Conservation (phyloP, 1,284 basidiomycete species). For the Trametes pubescens region DNA sequence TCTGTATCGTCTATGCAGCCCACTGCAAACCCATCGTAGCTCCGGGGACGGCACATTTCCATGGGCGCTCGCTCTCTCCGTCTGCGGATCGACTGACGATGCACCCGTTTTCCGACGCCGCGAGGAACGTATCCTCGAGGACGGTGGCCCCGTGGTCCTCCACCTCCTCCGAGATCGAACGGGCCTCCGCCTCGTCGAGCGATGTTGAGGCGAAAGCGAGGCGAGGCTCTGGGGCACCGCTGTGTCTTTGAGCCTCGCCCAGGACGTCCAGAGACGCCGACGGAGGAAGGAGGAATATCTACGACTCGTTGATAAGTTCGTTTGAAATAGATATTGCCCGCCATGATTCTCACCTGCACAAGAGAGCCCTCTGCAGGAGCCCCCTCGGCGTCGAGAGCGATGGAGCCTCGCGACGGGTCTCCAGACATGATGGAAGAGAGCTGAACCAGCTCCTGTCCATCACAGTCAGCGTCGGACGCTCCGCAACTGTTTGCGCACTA, state of each 20-base stretch:
- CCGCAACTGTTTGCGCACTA: background rate
- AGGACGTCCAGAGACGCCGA: conserved; percentile 14
- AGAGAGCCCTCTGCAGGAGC: conserved; percentile 63
- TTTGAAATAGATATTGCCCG: conserved; percentile 11
- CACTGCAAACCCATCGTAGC: conserved; percentile 23
- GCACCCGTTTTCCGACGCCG: conserved; percentile 68
- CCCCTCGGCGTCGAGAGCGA: conserved; percentile 72
- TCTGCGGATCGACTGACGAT: conserved; percentile 40
- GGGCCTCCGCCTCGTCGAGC: conserved; percentile 25
- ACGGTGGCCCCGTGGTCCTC: conserved; percentile 32
- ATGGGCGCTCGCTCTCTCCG: conserved; percentile 36
- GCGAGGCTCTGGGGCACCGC: background rate
- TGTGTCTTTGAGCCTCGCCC: conserved; percentile 8
- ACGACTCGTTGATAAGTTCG: conserved; percentile 16
- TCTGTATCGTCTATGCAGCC: background rate
- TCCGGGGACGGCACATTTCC: conserved; percentile 50
- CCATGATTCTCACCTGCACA: conserved; percentile 61
- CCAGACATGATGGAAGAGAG: conserved; percentile 76
- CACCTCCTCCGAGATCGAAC: conserved; percentile 12
- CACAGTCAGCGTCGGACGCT: background rate
- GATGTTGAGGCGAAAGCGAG: conserved; percentile 29
- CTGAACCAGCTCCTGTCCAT: conserved; percentile 47
- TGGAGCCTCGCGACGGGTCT: conserved; percentile 79
- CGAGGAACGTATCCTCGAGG: conserved; percentile 55
- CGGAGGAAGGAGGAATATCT: conserved; percentile 27